Evolutionary conservation across 1,139 yeast genomes (phyloP).

Genomic region (Suhomyces atakaporum): DNA sequence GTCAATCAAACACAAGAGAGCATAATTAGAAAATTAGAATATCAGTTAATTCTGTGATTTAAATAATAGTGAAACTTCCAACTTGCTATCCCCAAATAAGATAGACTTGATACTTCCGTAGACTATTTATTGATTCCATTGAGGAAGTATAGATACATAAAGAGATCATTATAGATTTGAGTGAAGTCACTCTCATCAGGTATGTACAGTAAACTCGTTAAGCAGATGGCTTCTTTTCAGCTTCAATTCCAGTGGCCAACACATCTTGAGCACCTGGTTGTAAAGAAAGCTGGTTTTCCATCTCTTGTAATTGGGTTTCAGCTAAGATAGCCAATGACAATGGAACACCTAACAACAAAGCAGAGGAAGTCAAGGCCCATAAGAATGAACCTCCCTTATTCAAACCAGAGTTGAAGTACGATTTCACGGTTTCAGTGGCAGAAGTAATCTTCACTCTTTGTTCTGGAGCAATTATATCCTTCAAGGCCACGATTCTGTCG

Average conservation of each 20-base stretch:
- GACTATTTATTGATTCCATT: slow-evolving; percentile 3
- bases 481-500: slow-evolving; percentile 88
- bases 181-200: slow-evolving; percentile 8
- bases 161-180: slow-evolving; percentile 11
- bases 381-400: slow-evolving; percentile 69
- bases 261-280: slow-evolving; percentile 85
- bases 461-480: slow-evolving; percentile 87
- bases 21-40: no score
- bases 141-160: slow-evolving; percentile 10
- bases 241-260: slow-evolving; percentile 67
- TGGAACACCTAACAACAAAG: slow-evolving; percentile 89
- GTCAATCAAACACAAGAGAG: slow-evolving; percentile 77
- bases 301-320: slow-evolving; percentile 90
- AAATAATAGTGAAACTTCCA: not conserved
- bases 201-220: slow-evolving; percentile 13
- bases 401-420: slow-evolving; percentile 47
- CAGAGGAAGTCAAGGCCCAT: slow-evolving; percentile 85
- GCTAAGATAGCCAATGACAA: slow-evolving; percentile 83
- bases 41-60: not conserved
- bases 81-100: no score
- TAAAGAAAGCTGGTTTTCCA: slow-evolving; percentile 89
- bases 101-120: no score
- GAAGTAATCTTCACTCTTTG: slow-evolving; percentile 60
- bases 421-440: slow-evolving; percentile 36
- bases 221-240: slow-evolving; percentile 31